phyloP scores from a whole-genome alignment of 2,329 filamentous ascomycete species.

The Clonostachys solani region DNA sequence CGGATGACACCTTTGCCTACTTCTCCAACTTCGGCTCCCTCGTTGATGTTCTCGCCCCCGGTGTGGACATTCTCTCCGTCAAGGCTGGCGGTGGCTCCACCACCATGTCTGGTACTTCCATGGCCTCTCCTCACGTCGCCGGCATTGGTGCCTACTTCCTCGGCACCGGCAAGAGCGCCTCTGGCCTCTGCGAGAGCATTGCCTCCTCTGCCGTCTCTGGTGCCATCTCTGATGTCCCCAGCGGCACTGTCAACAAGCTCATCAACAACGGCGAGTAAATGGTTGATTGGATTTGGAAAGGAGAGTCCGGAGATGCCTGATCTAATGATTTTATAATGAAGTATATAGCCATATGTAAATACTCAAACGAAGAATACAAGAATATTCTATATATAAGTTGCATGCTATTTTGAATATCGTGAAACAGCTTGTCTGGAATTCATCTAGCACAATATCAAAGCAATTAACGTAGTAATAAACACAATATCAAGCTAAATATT shows the following conservation, averaged over 20 bases:
- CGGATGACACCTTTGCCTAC: slow-evolving; percentile 26
- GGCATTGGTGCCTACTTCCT: slow-evolving; percentile 33
- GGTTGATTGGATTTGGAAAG: too few relatives aligned
- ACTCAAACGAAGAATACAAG: too few relatives aligned
- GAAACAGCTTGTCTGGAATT: too few relatives aligned
- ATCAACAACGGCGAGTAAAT: slow-evolving; percentile 44
- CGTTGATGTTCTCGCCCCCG: slow-evolving; percentile 46
- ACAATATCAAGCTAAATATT: too few relatives aligned
- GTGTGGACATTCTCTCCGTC: slow-evolving; percentile 36
- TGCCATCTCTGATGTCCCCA: slow-evolving; percentile 32
- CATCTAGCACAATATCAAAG: too few relatives aligned
- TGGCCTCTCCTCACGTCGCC: slow-evolving; percentile 32
- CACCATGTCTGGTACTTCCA: slow-evolving; percentile 36
- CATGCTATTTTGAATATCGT: too few relatives aligned
- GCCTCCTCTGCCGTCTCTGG: slow-evolving; percentile 31
- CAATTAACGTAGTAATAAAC: too few relatives aligned
- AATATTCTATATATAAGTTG: too few relatives aligned
- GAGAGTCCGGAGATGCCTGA: too few relatives aligned
- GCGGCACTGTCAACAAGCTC: slow-evolving; percentile 44
- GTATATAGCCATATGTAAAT: too few relatives aligned
- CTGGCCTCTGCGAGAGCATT: slow-evolving; percentile 41
- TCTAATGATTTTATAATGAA: too few relatives aligned
- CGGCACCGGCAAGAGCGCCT: slow-evolving; percentile 33
- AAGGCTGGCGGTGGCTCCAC: slow-evolving; percentile 32
- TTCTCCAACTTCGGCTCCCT: slow-evolving; percentile 46